Conservation (phyloP, 108 stramenopile species). For the Discostella stelligeroides region DNA sequence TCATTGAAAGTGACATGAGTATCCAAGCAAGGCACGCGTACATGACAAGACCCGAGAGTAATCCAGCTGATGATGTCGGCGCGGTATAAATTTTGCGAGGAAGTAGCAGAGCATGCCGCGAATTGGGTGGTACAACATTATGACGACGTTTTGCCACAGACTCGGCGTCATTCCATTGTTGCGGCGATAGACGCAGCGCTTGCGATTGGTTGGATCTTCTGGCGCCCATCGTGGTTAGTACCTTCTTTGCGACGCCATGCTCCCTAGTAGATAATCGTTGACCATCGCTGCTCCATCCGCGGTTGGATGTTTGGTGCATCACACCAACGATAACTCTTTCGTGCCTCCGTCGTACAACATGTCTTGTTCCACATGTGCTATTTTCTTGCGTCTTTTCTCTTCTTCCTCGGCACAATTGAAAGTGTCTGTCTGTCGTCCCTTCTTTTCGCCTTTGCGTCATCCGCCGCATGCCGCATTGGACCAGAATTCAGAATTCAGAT, state of each 20-base stretch:
- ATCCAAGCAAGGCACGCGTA: neutral
- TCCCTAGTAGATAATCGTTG: neutral
- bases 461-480: no score
- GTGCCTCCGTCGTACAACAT: no score
- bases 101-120: neutral
- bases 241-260: neutral
- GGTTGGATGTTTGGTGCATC: no score
- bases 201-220: neutral
- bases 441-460: no score
- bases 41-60: neutral
- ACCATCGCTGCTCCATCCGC: no score
- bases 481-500: no score
- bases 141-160: neutral
- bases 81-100: neutral
- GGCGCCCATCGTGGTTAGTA: constrained; percentile 6
- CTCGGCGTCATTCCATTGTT: neutral
- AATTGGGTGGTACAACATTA: neutral
- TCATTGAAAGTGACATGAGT: neutral
- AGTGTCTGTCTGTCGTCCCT: no score
- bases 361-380: no score
- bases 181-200: neutral
- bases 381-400: neutral
- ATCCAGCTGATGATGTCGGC: neutral
- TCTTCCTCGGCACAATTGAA: no score
- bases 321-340: no score